Evolutionary conservation across 805 yeast genomes (phyloP), one percentile per base, ranked within the genome.

Genomic region (Candida endomychidarum): DNA sequence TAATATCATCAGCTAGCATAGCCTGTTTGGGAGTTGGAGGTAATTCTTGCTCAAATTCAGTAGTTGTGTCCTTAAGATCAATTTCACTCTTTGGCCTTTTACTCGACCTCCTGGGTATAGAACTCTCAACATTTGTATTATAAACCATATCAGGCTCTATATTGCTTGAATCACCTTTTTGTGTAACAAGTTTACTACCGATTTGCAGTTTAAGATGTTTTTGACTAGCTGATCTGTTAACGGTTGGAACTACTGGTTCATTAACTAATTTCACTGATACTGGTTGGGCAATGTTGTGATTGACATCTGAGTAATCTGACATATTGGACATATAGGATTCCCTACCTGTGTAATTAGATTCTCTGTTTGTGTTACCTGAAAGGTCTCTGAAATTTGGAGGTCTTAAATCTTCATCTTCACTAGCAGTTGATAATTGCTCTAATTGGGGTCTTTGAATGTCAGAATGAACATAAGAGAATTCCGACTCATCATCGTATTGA

Each of bases 41-140:
- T n/a, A n/a, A n/a, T n/a, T n/a, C n/a, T n/a, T n/a, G n/a, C n/a
- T n/a, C n/a, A 42, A 27, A 9, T 21, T 20, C 4, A 34, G 20
- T n/a, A n/a, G n/a, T n/a, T n/a, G n/a, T 9, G 38, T 41, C n/a
- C n/a, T n/a, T n/a, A n/a, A n/a, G n/a, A 24, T 37, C 46, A 16
- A 41, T 22, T 23, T 49, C 64, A 42, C 67, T 62, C 19, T 57
- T 57, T 5, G 74, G 74, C 41, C 74, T 50, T 33, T 63, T 52
- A 5, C 54, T 54, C 25, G 70, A 66, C 38, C 74, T 55, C 1
- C 70, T 62, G 2, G 74, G 74, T 2, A 69, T 53, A 3, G 68
- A 52, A 5, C 53, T 53, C 29, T 65, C 72, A 24, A 67, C 53
- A 16, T 48, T 57, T 8, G 74, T 69, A 37, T 53, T 55, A 43